Percentiles rank a stretch among this genome's conserved stretches.
These are phyloP conservation scores for Aspergillus amoenus DNA, from an alignment of 2,329 filamentous ascomycete species.

Conservation along the genomic window DNA sequence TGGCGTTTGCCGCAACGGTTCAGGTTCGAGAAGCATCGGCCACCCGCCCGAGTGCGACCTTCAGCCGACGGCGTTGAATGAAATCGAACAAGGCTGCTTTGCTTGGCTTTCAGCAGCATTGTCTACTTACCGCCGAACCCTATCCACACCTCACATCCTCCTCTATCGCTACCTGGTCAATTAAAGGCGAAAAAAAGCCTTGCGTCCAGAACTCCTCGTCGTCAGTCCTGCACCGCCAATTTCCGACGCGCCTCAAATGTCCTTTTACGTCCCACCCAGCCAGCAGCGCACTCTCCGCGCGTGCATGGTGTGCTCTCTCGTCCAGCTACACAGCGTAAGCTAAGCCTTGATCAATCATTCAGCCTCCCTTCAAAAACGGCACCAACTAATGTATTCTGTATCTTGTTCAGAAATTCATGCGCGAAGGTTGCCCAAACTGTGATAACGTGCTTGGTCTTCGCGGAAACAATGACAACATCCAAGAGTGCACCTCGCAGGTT, in stretches of 20 bases:
- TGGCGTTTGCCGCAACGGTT: slow-evolving; percentile 25
- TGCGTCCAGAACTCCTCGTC: not conserved
- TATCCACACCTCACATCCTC: not conserved
- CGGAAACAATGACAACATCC: slow-evolving; percentile 75
- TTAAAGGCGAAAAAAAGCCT: not conserved
- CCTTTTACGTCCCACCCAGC: slow-evolving; percentile 68
- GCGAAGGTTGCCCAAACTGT: slow-evolving; percentile 93
- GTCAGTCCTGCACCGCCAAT: not conserved
- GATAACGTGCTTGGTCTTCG: slow-evolving; percentile 85
- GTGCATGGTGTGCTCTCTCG: slow-evolving; percentile 98
- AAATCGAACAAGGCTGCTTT: not conserved
- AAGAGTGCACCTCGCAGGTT: slow-evolving; percentile 92
- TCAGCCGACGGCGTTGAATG: not conserved
- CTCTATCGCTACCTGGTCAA: not conserved
- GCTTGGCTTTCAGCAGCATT: not conserved
- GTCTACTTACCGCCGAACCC: not conserved
- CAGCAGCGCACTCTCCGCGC: slow-evolving; percentile 87
- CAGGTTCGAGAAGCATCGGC: slow-evolving; percentile 27
- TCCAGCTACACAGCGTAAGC: slow-evolving; percentile 71
- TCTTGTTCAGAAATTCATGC: slow-evolving; percentile 69
- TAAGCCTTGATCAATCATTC: not conserved
- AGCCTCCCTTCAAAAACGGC: no score
- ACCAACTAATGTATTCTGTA: not conserved
- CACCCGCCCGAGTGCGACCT: not conserved
- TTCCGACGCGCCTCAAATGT: slow-evolving; percentile 28